phyloP scores from a whole-genome alignment of 257 asterid genomes.

The Solanum virginianum region DNA sequence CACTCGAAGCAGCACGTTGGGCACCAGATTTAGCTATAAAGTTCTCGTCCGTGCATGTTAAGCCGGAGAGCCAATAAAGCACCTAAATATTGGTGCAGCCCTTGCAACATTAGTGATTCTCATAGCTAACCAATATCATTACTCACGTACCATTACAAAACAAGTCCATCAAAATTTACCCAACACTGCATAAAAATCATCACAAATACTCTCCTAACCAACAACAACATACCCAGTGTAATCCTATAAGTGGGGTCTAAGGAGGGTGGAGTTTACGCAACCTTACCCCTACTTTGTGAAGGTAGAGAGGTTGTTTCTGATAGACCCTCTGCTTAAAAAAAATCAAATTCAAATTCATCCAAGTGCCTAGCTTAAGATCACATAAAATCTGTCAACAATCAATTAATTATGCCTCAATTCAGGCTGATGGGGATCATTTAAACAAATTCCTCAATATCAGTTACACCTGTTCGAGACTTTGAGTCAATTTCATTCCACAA shows the following conservation, averaged over 20 bases:
- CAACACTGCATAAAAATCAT: background rate
- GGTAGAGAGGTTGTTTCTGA: background rate
- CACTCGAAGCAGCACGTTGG: constrained; percentile 81
- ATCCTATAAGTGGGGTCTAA: background rate
- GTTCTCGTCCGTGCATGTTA: constrained; percentile 91
- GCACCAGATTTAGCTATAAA: constrained; percentile 87
- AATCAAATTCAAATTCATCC: background rate
- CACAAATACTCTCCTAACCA: background rate
- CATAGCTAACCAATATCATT: background rate
- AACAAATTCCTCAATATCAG: background rate
- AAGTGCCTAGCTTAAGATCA: background rate
- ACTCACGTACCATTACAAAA: background rate
- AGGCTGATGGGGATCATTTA: background rate
- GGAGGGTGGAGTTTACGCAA: background rate
- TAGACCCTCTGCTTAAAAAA: background rate
- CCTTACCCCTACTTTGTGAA: background rate
- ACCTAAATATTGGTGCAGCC: constrained; percentile 22
- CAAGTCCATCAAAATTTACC: background rate
- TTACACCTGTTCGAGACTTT: background rate
- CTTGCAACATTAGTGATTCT: background rate
- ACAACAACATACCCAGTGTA: background rate
- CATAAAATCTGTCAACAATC: background rate
- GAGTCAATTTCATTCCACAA: background rate
- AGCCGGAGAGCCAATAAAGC: constrained; percentile 97
- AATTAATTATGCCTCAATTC: background rate